These are phyloP conservation scores for Wickerhamiella allomyrinae DNA, from an alignment of 805 yeast species.

Conservation along the genomic window DNA sequence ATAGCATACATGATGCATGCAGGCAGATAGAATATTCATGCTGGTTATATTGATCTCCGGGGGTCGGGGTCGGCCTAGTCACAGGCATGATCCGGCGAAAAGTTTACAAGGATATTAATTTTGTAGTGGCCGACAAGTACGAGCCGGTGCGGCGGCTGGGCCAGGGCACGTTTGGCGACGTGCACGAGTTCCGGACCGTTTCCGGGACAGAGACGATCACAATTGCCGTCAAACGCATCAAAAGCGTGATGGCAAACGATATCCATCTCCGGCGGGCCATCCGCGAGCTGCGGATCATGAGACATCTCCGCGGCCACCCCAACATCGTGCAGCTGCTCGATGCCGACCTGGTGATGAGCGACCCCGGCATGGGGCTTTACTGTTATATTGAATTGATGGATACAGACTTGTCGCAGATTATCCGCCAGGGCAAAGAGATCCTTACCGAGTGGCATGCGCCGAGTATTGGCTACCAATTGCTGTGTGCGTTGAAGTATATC, in stretches of 20 bases:
- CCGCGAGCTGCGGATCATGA: slow-evolving; percentile 70
- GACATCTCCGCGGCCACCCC: slow-evolving; percentile 70
- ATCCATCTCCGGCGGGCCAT: slow-evolving; percentile 64
- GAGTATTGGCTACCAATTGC: slow-evolving; percentile 60
- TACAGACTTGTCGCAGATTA: slow-evolving; percentile 67
- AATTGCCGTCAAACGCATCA: slow-evolving; percentile 72
- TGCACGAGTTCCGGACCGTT: slow-evolving; percentile 11
- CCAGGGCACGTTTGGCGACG: slow-evolving; percentile 19
- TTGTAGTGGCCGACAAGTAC: slow-evolving; percentile 5
- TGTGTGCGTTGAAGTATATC: slow-evolving; percentile 76
- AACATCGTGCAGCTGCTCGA: slow-evolving; percentile 66
- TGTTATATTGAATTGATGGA: slow-evolving; percentile 80
- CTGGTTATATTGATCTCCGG: neutral
- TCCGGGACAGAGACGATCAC: slow-evolving; percentile 9
- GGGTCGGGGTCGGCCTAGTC: neutral
- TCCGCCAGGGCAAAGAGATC: slow-evolving; percentile 40
- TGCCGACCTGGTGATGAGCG: slow-evolving; percentile 48
- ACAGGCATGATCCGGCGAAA: slow-evolving; percentile 1
- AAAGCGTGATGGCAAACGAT: slow-evolving; percentile 51
- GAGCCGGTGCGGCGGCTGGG: slow-evolving; percentile 14
- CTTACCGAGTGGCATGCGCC: slow-evolving; percentile 76
- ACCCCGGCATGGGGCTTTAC: slow-evolving; percentile 74
- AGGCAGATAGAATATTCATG: no score
- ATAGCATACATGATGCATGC: no score
- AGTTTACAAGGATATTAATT: slow-evolving; percentile 3